These are phyloP conservation scores for Xerocomus amazonicus DNA, from an alignment of 1,284 basidiomycete species.

Conservation along the genomic window DNA sequence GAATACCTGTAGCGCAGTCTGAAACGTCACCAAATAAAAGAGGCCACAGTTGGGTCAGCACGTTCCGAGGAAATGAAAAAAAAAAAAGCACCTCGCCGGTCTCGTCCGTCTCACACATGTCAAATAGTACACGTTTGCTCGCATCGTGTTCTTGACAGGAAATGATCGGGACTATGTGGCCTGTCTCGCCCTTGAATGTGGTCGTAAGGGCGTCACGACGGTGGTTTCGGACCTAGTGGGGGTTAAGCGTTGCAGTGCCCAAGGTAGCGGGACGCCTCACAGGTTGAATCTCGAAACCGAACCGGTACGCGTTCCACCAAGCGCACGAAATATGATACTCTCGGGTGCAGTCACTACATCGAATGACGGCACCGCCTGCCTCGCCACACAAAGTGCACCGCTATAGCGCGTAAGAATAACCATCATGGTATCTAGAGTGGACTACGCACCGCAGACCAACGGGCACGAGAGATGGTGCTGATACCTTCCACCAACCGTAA, in stretches of 20 bases:
- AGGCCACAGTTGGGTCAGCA: slow-evolving; percentile 5
- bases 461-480: slow-evolving; percentile 62
- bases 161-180: slow-evolving; percentile 77
- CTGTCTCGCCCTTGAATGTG: slow-evolving; percentile 85
- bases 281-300: slow-evolving; percentile 88
- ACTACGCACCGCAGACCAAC: slow-evolving; percentile 60
- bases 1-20: slow-evolving; percentile 88
- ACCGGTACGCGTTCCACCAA: slow-evolving; percentile 75
- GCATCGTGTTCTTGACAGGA: slow-evolving; percentile 82
- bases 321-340: slow-evolving; percentile 91
- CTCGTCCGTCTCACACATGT: slow-evolving; percentile 83
- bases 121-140: slow-evolving; percentile 65
- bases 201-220: slow-evolving; percentile 62
- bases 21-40: neutral
- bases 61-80: neutral
- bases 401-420: slow-evolving; percentile 32
- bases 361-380: slow-evolving; percentile 74
- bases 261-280: slow-evolving; percentile 46
- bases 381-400: slow-evolving; percentile 62
- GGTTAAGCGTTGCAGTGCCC: slow-evolving; percentile 3
- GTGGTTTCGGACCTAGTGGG: slow-evolving; percentile 69
- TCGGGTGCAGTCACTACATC: slow-evolving; percentile 77
- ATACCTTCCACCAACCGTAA: slow-evolving; percentile 86
- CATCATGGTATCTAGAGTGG: neutral
- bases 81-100: slow-evolving; percentile 58